Conservation (phyloP, 2,329 filamentous ascomycete species). For the Xylariaceae sp. region DNA sequence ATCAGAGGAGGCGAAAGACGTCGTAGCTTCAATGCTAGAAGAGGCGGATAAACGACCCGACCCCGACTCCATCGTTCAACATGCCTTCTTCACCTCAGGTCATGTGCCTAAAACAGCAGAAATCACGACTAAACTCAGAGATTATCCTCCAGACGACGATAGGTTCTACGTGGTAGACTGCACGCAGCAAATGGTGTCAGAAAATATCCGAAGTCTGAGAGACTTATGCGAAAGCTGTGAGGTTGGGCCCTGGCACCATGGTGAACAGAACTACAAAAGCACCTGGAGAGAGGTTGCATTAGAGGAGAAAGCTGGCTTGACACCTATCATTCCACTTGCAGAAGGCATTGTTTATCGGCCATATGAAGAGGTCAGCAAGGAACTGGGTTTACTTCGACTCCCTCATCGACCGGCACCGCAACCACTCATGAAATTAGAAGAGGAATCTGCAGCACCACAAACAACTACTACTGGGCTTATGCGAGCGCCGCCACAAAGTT, state of each 20-base stretch:
- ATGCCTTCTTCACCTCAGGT: slow-evolving; percentile 73
- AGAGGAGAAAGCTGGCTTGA: slow-evolving; percentile 64
- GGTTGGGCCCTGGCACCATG: slow-evolving; percentile 52
- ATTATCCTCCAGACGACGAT: slow-evolving; percentile 53
- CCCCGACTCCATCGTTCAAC: slow-evolving; percentile 73
- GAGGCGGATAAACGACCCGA: slow-evolving; percentile 71
- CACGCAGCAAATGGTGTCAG: slow-evolving; percentile 40
- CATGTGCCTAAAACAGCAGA: slow-evolving; percentile 64
- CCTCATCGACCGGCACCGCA: slow-evolving; percentile 33
- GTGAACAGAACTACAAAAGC: slow-evolving; percentile 48
- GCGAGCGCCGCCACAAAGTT: slow-evolving; percentile 58
- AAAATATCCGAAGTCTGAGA: slow-evolving; percentile 50
- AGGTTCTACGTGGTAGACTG: slow-evolving; percentile 53
- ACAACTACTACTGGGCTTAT: slow-evolving; percentile 42
- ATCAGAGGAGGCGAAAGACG: slow-evolving; percentile 70
- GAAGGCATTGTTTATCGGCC: slow-evolving; percentile 62
- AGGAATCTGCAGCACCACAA: slow-evolving; percentile 32
- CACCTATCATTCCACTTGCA: slow-evolving; percentile 58
- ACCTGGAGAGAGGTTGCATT: slow-evolving; percentile 64
- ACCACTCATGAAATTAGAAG: slow-evolving; percentile 30
- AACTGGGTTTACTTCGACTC: slow-evolving; percentile 41
- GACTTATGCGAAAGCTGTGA: slow-evolving; percentile 56
- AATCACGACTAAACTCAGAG: slow-evolving; percentile 55
- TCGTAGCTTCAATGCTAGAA: slow-evolving; percentile 72
- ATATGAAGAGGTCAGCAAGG: slow-evolving; percentile 57